phyloP scores from a whole-genome alignment of 768 basidiomycete genomes.

The Psilocybe sp. region DNA sequence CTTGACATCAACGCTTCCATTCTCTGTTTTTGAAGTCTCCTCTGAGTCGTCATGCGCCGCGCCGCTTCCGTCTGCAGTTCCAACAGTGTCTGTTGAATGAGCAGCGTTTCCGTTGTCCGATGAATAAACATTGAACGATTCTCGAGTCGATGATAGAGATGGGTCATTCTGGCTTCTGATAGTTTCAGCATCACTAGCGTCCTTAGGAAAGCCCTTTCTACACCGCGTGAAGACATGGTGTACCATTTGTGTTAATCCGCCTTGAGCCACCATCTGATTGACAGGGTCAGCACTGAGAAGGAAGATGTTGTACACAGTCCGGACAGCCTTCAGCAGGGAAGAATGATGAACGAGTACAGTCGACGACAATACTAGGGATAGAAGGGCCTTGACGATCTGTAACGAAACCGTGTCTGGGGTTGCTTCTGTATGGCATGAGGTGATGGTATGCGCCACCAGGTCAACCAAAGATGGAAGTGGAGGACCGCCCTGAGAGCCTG shows the following conservation, averaged over 20 bases:
- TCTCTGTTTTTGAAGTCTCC: neutral
- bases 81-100: neutral
- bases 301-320: conserved; percentile 98
- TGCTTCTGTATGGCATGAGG: conserved; percentile 83
- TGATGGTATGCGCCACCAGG: conserved; percentile 91
- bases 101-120: conserved; percentile 4
- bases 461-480: conserved; percentile 83
- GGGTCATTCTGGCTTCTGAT: neutral
- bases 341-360: conserved; percentile 93
- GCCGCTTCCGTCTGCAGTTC: neutral
- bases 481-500: conserved; percentile 43
- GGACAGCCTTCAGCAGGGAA: conserved; percentile 89
- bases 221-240: conserved; percentile 93
- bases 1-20: neutral
- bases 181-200: neutral
- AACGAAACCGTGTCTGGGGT: conserved; percentile 90
- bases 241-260: conserved; percentile 96
- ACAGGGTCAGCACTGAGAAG: conserved; percentile 85
- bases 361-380: conserved; percentile 84
- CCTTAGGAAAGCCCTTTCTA: conserved; percentile 31
- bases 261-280: conserved; percentile 98
- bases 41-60: conserved; percentile 2
- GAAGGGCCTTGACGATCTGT: conserved; percentile 94
- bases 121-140: conserved; percentile 10
- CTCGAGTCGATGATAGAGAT: conserved; percentile 13